Evolutionary conservation across 1,284 basidiomycete species (phyloP).

Genomic region (Trametes versicolor): DNA sequence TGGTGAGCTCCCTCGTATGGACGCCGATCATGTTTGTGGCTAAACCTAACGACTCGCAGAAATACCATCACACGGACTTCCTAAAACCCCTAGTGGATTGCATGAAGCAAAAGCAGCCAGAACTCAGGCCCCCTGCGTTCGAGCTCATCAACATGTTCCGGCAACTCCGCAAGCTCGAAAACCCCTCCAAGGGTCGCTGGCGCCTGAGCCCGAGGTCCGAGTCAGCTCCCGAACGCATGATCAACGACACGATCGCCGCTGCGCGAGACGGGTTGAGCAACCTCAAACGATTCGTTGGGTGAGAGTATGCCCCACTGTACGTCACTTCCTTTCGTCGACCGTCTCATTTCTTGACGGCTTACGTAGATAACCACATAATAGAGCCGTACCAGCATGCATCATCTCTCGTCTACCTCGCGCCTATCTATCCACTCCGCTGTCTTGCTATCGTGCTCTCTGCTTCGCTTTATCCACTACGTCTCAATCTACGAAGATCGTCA

Average conservation of each 20-base stretch:
- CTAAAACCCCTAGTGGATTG: slow-evolving; percentile 1
- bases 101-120: slow-evolving; percentile 11
- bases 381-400: too few relatives aligned
- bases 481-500: too few relatives aligned
- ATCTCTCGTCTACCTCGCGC: too few relatives aligned
- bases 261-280: background rate
- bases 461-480: too few relatives aligned
- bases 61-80: slow-evolving; percentile 9
- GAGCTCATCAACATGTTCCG: slow-evolving; percentile 11
- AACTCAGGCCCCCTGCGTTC: background rate
- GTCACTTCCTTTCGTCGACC: background rate
- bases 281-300: background rate
- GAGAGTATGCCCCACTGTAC: background rate
- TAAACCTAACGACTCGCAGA: background rate
- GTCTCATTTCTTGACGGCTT: background rate
- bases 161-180: background rate
- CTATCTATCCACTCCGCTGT: too few relatives aligned
- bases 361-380: too few relatives aligned
- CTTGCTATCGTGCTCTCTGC: too few relatives aligned
- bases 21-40: background rate
- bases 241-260: slow-evolving; percentile 8
- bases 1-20: slow-evolving; percentile 27
- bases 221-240: background rate
- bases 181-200: slow-evolving; percentile 1
- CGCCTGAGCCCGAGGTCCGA: slow-evolving; percentile 2